A percentile compares a stretch with the other conserved stretches of the same genome.
Conservation (phyloP, 2,329 filamentous ascomycete genomes). For the Rutstroemia sydowiana region DNA sequence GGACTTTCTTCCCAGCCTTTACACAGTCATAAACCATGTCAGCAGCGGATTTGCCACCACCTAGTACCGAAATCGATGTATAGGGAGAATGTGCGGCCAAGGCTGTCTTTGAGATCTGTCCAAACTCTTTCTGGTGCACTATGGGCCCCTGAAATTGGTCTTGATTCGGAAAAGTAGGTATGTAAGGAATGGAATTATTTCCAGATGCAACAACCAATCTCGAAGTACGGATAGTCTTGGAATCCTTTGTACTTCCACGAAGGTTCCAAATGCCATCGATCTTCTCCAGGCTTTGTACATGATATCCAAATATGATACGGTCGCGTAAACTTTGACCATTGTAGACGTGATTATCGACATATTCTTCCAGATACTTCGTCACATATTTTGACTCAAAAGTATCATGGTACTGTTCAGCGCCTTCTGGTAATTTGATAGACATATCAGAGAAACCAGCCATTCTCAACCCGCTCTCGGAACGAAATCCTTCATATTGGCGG, state of each 20-base stretch:
- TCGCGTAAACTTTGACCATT: slow-evolving; percentile 19
- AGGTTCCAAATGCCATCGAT: slow-evolving; percentile 17
- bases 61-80: slow-evolving; percentile 2
- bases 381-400: slow-evolving; percentile 25
- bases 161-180: slow-evolving; percentile 16
- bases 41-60: slow-evolving; percentile 1
- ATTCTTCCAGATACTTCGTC: slow-evolving; percentile 24
- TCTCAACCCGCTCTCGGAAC: slow-evolving; percentile 27
- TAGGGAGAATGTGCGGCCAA: not conserved
- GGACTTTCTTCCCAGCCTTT: not conserved
- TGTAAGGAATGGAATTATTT: slow-evolving; percentile 26
- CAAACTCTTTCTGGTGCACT: slow-evolving; percentile 9
- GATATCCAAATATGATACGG: slow-evolving; percentile 20
- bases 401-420: slow-evolving; percentile 22
- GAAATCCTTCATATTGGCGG: slow-evolving; percentile 25
- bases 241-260: not conserved
- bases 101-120: slow-evolving; percentile 1
- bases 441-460: slow-evolving; percentile 29
- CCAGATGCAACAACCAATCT: slow-evolving; percentile 31
- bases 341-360: slow-evolving; percentile 17
- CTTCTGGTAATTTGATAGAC: slow-evolving; percentile 23
- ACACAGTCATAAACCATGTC: slow-evolving; percentile 2
- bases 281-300: slow-evolving; percentile 21
- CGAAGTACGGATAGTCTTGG: slow-evolving; percentile 1
- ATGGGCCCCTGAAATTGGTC: not conserved